Percentiles rank a stretch among this genome's conserved stretches.
Evolutionary conservation across 2,329 filamentous ascomycete species (phyloP).

Genomic region (Microthyrium microscopicum): DNA sequence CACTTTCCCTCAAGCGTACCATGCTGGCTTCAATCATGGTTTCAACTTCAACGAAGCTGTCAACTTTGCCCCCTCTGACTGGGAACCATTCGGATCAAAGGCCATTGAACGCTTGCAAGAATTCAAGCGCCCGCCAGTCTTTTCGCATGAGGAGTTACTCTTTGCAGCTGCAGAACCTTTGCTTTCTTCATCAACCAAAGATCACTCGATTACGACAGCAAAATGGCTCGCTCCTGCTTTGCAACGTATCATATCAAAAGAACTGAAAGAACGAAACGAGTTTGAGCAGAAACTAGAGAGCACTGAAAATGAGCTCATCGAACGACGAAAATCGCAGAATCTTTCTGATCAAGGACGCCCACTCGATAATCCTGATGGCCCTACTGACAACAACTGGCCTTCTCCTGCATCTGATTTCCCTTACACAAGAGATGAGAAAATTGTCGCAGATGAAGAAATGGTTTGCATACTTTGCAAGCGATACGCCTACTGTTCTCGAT

Average conservation of each 20-base stretch:
- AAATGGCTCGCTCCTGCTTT: constrained; percentile 90
- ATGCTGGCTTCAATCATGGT: constrained; percentile 92
- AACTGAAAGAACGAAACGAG: constrained; percentile 47
- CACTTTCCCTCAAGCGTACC: constrained; percentile 92
- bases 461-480: constrained; percentile 85
- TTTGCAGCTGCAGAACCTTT: constrained; percentile 84
- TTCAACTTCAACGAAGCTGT: constrained; percentile 99
- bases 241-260: constrained; percentile 58
- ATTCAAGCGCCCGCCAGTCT: constrained; percentile 85
- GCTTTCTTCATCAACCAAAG: constrained; percentile 51
- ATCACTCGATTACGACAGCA: constrained; percentile 71
- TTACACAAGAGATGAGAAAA: constrained; percentile 35
- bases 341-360: not conserved
- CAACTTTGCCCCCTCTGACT: constrained; percentile 89
- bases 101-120: constrained; percentile 75
- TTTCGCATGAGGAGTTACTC: constrained; percentile 89
- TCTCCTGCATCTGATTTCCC: constrained; percentile 32
- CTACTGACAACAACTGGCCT: constrained; percentile 17
- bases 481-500: constrained; percentile 80
- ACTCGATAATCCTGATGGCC: not conserved
- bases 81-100: constrained; percentile 79
- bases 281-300: constrained; percentile 52
- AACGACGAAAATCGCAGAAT: too few relatives aligned
- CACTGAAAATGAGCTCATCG: constrained; percentile 35
- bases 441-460: constrained; percentile 80